Evolutionary conservation across 768 basidiomycete species (phyloP).

Genomic region (Neoboletus subvelutipes): DNA sequence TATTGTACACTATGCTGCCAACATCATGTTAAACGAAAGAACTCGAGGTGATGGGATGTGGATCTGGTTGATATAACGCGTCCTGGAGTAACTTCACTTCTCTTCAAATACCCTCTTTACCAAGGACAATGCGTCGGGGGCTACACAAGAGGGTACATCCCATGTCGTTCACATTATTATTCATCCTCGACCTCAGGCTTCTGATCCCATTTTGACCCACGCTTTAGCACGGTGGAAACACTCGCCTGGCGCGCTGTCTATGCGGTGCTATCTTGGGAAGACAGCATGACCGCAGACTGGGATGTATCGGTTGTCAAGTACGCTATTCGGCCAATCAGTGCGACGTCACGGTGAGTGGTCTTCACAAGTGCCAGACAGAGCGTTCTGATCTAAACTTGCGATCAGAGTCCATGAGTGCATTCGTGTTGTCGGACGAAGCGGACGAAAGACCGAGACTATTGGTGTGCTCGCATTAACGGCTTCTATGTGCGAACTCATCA

Average conservation of each 20-base stretch:
- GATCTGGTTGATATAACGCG: conserved; percentile 88
- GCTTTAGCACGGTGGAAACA: conserved; percentile 55
- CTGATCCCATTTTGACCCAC: too few species aligned
- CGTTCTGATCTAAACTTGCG: neutral
- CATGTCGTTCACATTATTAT: neutral
- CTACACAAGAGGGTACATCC: conserved; percentile 86
- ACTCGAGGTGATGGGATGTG: conserved; percentile 35
- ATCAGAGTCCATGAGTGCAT: conserved; percentile 41
- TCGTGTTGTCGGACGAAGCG: conserved; percentile 85
- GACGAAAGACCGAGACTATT: conserved; percentile 74
- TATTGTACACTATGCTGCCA: conserved; percentile 12
- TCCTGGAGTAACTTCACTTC: conserved; percentile 67
- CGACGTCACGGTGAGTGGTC: conserved; percentile 57
- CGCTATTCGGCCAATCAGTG: conserved; percentile 70
- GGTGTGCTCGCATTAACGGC: conserved; percentile 42
- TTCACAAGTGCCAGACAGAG: neutral
- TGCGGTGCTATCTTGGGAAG: conserved; percentile 85
- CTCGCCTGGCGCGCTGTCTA: conserved; percentile 66
- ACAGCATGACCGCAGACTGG: conserved; percentile 49
- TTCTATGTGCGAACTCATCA: neutral
- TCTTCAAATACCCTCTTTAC: conserved; percentile 85
- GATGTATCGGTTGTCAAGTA: conserved; percentile 81
- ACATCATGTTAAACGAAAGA: conserved; percentile 26
- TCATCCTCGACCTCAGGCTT: too few species aligned
- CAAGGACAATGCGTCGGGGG: conserved; percentile 72